Conservation (phyloP, 345 rosid species). For the thale cress (Arabidopsis thaliana) region TAIR10.1 NC_003076.8:628001-628500, state of each 20-base stretch:
- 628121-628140: constrained; percentile 65
- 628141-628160: constrained; percentile 1
- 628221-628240: constrained; percentile 52
- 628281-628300: constrained; percentile 69
- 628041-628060: constrained; percentile 22
- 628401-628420: constrained; percentile 88
- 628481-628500: constrained; percentile 84
- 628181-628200: not conserved
- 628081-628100: constrained; percentile 48
- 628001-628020: constrained; percentile 15
- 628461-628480: constrained; percentile 82
- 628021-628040: constrained; percentile 1
- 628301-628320: constrained; percentile 3
- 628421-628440: constrained; percentile 75
- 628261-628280: constrained; percentile 54
- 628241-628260: constrained; percentile 57
- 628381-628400: constrained; percentile 12
- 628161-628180: not conserved
- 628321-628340: not conserved
- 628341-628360: not conserved
- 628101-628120: constrained; percentile 69
- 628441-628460: constrained; percentile 56
- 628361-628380: not conserved
- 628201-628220: not conserved
- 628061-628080: constrained; percentile 49